Evolutionary conservation across 805 yeast genomes (phyloP), one percentile per base, ranked within the genome.

Genomic region (Candida peoriensis): DNA sequence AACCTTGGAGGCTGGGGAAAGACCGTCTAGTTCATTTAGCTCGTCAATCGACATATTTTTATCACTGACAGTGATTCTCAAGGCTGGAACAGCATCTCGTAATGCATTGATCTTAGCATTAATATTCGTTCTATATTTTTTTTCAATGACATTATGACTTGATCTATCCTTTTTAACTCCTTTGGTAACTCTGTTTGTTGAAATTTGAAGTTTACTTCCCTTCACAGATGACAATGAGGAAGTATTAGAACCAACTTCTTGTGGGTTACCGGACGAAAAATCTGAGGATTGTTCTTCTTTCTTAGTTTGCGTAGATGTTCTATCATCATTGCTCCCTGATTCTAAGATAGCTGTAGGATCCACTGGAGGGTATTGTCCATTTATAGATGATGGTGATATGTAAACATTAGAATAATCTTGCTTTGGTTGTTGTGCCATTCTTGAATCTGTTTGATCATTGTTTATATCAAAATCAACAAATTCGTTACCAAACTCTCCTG

Each of bases 131-230:
- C 94, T 60, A 58, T 85, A 85, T 51, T 81, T 78, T 60, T 83
- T 83, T 54, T 85, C 94, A 46, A 84, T 79, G 67, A 81, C 76
- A 51, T 83, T 84, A 59, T 84, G 94, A 7, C 85, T 72, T 1
- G 78, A 68, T 57, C 80, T 72, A 36, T 71, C 72, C 39, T 65
- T 66, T 41, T 61, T 67, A 19, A 25, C 5, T 5, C 76, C 72
- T 45, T 74, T 76, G 5, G 62, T 34, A 14, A 64, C 54, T 30
- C 6, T 20, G 31, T 43, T 35, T 21, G 32, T 22, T 8, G 29
- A 9, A 37, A 36, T 13, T 34, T 38, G 18, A 36, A 34, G 24
- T 36, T 36, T 25, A 34, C 18, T 37, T 10, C 21, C 21, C 1
- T 31, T 22, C 2, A 41, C 24, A 4, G 38, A 32, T 7, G 43